These are phyloP conservation scores for Calocybe gambosa DNA, from an alignment of 1,284 basidiomycete genomes.

Conservation along the genomic window DNA sequence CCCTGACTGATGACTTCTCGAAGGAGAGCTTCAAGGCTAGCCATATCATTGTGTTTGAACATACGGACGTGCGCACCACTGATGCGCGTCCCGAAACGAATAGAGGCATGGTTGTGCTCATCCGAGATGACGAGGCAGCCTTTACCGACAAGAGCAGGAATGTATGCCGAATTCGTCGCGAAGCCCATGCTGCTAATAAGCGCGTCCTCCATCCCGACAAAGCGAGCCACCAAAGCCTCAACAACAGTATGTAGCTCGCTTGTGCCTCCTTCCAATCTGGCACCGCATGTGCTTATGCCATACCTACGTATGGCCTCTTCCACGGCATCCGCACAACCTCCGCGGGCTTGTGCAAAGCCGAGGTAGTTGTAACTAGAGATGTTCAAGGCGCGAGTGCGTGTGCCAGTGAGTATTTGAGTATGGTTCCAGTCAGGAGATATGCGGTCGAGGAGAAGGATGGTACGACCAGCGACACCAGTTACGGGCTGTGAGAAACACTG, in stretches of 20 bases:
- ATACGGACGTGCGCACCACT: conserved; percentile 87
- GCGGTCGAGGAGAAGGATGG: conserved; percentile 85
- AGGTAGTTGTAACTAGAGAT: conserved; percentile 99
- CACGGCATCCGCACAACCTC: conserved; percentile 91
- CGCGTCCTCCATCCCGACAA: conserved; percentile 86
- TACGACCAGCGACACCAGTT: conserved; percentile 94
- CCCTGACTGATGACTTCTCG: conserved; percentile 95
- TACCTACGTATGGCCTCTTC: conserved; percentile 76
- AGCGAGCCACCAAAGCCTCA: conserved; percentile 87
- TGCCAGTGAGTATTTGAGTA: conserved; percentile 76
- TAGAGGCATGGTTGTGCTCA: conserved; percentile 95
- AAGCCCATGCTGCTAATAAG: conserved; percentile 96
- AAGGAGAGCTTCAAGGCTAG: conserved; percentile 74
- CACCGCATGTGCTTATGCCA: conserved; percentile 74
- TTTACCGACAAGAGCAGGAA: conserved; percentile 88
- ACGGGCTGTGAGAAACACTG: conserved; percentile 94
- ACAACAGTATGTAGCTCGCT: conserved; percentile 79
- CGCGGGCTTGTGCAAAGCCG: conserved; percentile 92
- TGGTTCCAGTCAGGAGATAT: conserved; percentile 79
- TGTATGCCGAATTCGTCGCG: conserved; percentile 94
- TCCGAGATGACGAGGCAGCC: conserved; percentile 96
- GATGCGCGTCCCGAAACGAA: conserved; percentile 87
- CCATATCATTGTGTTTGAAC: conserved; percentile 98
- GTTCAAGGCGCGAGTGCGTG: conserved; percentile 85
- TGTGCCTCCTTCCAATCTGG: conserved; percentile 79